phyloP scores from a whole-genome alignment of 305 asterid genomes.

The Solanum hybrid region DNA sequence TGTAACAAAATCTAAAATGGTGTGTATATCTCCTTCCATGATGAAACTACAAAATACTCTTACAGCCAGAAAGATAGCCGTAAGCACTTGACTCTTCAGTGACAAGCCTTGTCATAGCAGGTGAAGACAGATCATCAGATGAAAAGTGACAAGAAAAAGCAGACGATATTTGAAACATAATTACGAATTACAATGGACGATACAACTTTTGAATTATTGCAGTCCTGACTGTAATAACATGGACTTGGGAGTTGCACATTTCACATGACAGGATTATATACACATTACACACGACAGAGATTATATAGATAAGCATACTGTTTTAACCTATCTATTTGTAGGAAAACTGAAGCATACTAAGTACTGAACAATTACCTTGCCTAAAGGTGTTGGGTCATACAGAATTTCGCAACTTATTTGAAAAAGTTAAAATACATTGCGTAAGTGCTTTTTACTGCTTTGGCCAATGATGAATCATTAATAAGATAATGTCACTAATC shows the following conservation, averaged over 20 bases:
- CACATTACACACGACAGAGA: neutral
- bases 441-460: neutral
- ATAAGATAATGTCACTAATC: neutral
- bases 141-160: neutral
- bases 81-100: slow-evolving; percentile 70
- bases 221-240: neutral
- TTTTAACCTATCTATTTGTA: neutral
- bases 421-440: neutral
- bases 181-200: neutral
- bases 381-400: neutral
- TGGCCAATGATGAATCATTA: neutral
- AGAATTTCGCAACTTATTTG: neutral
- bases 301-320: neutral
- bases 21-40: slow-evolving; percentile 85
- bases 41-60: slow-evolving; percentile 47
- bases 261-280: neutral
- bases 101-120: slow-evolving; percentile 47
- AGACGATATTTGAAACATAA: neutral
- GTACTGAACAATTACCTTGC: neutral
- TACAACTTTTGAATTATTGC: neutral
- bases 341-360: neutral
- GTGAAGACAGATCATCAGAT: neutral
- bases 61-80: slow-evolving; percentile 60
- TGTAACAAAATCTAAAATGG: slow-evolving; percentile 60
- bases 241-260: neutral